A percentile compares a stretch with the other conserved stretches of the same genome.
Conservation (phyloP, 2,329 filamentous ascomycete species). For the Acrodontium crateriforme region DNA sequence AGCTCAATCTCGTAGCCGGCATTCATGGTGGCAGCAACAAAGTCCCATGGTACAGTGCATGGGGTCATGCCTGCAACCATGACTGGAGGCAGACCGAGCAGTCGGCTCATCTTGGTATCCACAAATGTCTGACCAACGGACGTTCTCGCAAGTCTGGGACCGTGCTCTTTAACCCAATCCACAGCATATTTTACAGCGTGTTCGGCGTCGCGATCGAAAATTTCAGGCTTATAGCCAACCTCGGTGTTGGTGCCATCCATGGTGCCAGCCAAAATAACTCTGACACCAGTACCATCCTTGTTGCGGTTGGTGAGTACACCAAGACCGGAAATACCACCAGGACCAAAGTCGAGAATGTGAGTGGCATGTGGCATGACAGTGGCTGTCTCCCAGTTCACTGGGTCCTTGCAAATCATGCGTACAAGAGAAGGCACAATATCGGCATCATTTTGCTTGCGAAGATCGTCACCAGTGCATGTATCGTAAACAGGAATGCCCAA, state of each 20-base stretch:
- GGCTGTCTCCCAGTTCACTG: conserved; percentile 91
- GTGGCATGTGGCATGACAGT: conserved; percentile 84
- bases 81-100: conserved; percentile 71
- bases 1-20: conserved; percentile 90
- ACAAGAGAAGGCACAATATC: conserved; percentile 79
- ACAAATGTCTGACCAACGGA: conserved; percentile 82
- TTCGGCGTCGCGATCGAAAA: conserved; percentile 92
- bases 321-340: conserved; percentile 89
- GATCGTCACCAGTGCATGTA: conserved; percentile 76
- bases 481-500: conserved; percentile 80
- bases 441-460: conserved; percentile 54
- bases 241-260: conserved; percentile 81
- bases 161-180: conserved; percentile 96
- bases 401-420: conserved; percentile 85
- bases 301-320: conserved; percentile 95
- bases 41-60: conserved; percentile 77
- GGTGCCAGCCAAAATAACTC: conserved; percentile 87
- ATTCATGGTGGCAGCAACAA: conserved; percentile 84
- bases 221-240: conserved; percentile 93
- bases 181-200: conserved; percentile 88
- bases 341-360: conserved; percentile 92
- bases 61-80: conserved; percentile 94
- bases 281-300: conserved; percentile 95
- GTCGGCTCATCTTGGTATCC: conserved; percentile 88
- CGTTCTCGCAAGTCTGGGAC: conserved; percentile 81